Evolutionary conservation across 495 filamentous ascomycete species (phyloP), one percentile per base, ranked within the genome.

Genomic region (Penicillium antarcticum): DNA sequence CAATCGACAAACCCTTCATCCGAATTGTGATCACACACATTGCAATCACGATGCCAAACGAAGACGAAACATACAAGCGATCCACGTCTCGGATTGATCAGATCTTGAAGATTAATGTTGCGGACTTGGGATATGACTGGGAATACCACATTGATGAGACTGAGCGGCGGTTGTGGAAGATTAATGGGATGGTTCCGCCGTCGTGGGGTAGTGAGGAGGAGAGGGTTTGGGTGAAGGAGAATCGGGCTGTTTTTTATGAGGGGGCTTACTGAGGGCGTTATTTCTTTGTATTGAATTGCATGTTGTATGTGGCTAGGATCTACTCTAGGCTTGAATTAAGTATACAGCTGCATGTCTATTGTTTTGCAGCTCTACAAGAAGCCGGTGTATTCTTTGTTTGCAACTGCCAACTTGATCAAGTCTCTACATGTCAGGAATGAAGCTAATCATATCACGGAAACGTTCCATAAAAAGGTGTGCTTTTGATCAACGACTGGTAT

Each of bases 131-230:
- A 0, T 60, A 57, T 34, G 59, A 63, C n/a, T 60, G 54, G 31
- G 65, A 65, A 42, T 68, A 65, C 21, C 55, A 61, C 41, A 57
- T 68, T 23, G 55, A 48, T 14, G 57, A 68, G 43, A 61, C 65
- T 4, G 52, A 58, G 26, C 41, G 59, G 17, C 16, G 57, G 11
- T 45, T 68, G n/a, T 68, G 65, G 65, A 65, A 65, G 41, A 56
- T 68, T 5, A 65, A 65, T 47, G 49, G 65, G 1, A 16, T 68
- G 37, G 42, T 61, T 35, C 61, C 65, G 12, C 65, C 65, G 8
- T 42, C 35, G n/a, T 50, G 19, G 5, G 46, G 49, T 14, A 63
- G 59, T 41, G 57, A 42, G 0, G 53, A 52, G 51, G 65, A 68
- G 44, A 44, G 44, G 48, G 0, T 53, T 10, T 68, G 65, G 65